Conservation (phyloP, 768 basidiomycete species). For the Artomyces pyxidatus region DNA sequence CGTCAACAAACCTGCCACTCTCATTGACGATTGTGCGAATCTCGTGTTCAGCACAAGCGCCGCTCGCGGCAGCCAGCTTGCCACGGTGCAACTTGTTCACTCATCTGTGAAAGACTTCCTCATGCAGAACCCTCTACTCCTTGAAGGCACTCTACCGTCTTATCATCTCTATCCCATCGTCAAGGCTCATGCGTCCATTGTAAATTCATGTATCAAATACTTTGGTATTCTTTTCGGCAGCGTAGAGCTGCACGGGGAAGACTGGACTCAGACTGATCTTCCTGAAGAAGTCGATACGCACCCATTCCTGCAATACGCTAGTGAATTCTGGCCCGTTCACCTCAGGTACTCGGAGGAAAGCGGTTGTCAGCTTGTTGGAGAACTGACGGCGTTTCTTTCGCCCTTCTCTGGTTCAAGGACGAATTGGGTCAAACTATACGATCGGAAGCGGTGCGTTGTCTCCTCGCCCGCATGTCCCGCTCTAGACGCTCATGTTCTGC, state of each 20-base stretch:
- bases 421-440: neutral
- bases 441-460: neutral
- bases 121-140: neutral
- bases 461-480: neutral
- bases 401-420: neutral
- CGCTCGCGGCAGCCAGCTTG: neutral
- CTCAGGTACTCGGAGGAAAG: neutral
- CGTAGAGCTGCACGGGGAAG: no score
- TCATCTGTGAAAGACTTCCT: constrained; percentile 5
- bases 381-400: neutral
- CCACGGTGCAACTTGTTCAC: constrained; percentile 1
- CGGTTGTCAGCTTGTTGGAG: neutral
- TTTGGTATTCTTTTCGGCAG: neutral
- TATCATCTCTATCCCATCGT: constrained; percentile 3
- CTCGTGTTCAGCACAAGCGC: neutral
- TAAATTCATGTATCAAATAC: neutral
- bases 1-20: neutral
- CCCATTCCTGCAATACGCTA: no score
- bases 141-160: neutral
- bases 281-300: no score
- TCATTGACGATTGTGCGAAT: constrained; percentile 5
- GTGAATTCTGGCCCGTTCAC: constrained; percentile 1
- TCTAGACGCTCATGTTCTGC: neutral
- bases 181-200: neutral
- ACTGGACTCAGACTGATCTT: neutral